Conservation (phyloP, 805 yeast genomes). For the Clavispora carvajalis region DNA sequence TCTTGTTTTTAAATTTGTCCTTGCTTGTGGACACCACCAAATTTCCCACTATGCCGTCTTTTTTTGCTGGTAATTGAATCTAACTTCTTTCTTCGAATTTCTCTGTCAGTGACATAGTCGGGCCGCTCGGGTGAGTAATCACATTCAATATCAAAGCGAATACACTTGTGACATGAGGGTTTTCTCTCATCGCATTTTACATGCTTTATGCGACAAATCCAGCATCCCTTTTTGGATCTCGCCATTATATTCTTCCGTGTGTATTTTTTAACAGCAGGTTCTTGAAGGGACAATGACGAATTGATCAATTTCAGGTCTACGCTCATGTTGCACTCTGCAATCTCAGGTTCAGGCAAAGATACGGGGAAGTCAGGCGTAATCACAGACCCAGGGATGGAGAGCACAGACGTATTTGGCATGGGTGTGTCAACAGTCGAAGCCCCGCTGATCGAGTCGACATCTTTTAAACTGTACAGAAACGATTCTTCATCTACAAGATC, state of each 20-base stretch:
- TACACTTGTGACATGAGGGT: slow-evolving; percentile 35
- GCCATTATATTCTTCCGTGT: slow-evolving; percentile 37
- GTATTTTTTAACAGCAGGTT: slow-evolving; percentile 24
- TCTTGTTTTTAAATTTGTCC: too few species aligned
- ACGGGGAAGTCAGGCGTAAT: background rate
- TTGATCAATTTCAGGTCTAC: background rate
- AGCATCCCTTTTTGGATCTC: slow-evolving; percentile 39
- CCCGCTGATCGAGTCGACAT: slow-evolving; percentile 13
- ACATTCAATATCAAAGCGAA: slow-evolving; percentile 36
- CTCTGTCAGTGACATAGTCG: slow-evolving; percentile 31
- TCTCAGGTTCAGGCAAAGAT: background rate
- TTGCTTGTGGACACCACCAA: too few species aligned
- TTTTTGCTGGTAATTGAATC: slow-evolving; percentile 18
- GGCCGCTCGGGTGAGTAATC: slow-evolving; percentile 38
- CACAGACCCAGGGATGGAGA: background rate
- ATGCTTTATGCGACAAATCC: slow-evolving; percentile 44
- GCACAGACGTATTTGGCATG: slow-evolving; percentile 1
- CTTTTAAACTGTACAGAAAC: slow-evolving; percentile 5
- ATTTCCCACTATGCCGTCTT: slow-evolving; percentile 6
- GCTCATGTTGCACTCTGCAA: background rate
- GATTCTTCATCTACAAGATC: slow-evolving; percentile 11
- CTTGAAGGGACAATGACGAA: background rate
- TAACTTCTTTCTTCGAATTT: slow-evolving; percentile 30
- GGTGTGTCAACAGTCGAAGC: slow-evolving; percentile 15
- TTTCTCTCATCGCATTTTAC: slow-evolving; percentile 39